These are phyloP conservation scores for Pichia membranifaciens DNA, from an alignment of 805 yeast species.

Conservation along the genomic window DNA sequence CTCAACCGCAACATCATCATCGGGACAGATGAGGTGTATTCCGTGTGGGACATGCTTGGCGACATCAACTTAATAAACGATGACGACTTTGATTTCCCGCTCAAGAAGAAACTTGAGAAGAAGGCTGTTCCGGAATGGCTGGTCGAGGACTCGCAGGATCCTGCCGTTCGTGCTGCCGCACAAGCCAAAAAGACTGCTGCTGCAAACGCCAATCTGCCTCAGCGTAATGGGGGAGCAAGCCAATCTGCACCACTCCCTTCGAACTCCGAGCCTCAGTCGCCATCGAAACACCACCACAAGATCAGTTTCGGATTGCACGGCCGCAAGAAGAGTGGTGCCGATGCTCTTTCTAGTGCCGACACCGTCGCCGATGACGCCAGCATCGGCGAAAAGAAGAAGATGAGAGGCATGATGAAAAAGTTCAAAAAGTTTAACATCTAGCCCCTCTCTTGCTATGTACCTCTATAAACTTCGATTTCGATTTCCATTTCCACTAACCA, in stretches of 20 bases:
- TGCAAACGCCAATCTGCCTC: no score
- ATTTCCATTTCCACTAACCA: no score
- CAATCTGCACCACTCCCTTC: no score
- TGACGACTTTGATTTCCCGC: slow-evolving; percentile 23
- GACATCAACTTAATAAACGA: slow-evolving; percentile 28
- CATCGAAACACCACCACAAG: slow-evolving; percentile 9
- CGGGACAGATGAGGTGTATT: slow-evolving; percentile 73
- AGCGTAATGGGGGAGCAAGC: no score
- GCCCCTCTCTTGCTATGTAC: no score
- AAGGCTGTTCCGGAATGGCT: slow-evolving; percentile 21
- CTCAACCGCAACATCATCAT: slow-evolving; percentile 69
- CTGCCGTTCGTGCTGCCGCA: slow-evolving; percentile 2
- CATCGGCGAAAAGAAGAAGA: slow-evolving; percentile 10
- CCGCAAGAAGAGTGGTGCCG: slow-evolving; percentile 3
- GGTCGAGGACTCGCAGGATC: slow-evolving; percentile 17
- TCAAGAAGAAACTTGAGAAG: slow-evolving; percentile 17
- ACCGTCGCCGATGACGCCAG: not conserved
- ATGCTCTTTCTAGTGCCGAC: not conserved
- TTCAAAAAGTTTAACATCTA: slow-evolving; percentile 22
- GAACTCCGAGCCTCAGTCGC: not conserved
- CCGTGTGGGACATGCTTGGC: slow-evolving; percentile 32
- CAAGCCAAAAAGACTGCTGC: slow-evolving; percentile 1
- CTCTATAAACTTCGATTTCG: no score
- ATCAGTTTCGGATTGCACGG: slow-evolving; percentile 7
- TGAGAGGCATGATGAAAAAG: slow-evolving; percentile 21